phyloP scores from a whole-genome alignment of 345 rosid species.

The Hibiscus mutabilis region DNA sequence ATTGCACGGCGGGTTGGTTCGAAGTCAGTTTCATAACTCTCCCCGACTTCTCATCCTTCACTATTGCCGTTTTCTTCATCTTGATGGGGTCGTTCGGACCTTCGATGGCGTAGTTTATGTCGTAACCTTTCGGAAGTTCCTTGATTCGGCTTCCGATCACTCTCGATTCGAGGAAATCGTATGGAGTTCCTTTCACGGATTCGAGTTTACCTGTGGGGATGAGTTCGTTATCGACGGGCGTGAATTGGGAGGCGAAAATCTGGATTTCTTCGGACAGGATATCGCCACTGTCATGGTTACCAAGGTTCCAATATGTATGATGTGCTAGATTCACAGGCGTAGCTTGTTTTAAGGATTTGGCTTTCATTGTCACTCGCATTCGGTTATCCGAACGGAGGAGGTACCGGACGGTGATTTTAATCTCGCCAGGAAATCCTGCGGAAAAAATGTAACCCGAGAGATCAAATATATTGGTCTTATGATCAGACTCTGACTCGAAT shows the following conservation, averaged over 20 bases:
- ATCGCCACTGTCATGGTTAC: conserved; percentile 53
- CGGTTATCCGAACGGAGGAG: conserved; percentile 40
- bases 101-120: conserved; percentile 65
- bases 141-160: conserved; percentile 41
- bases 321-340: conserved; percentile 76
- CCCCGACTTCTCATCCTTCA: conserved; percentile 45
- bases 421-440: conserved; percentile 73
- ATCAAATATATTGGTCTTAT: background rate
- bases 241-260: conserved; percentile 36
- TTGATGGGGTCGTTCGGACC: conserved; percentile 17
- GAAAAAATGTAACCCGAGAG: background rate
- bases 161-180: conserved; percentile 48
- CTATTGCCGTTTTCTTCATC: conserved; percentile 46
- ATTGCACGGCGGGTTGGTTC: conserved; percentile 63
- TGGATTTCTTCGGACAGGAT: conserved; percentile 59
- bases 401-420: conserved; percentile 55
- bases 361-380: conserved; percentile 51
- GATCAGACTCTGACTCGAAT: background rate
- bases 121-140: conserved; percentile 54
- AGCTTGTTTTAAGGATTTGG: conserved; percentile 42
- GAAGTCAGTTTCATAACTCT: conserved; percentile 77
- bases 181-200: conserved; percentile 42
- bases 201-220: conserved; percentile 67
- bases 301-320: conserved; percentile 85
- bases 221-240: conserved; percentile 62